Evolutionary conservation across 2,329 filamentous ascomycete species (phyloP), one percentile per base, ranked within the genome.

Genomic region (Zymoseptoria ardabiliae): DNA sequence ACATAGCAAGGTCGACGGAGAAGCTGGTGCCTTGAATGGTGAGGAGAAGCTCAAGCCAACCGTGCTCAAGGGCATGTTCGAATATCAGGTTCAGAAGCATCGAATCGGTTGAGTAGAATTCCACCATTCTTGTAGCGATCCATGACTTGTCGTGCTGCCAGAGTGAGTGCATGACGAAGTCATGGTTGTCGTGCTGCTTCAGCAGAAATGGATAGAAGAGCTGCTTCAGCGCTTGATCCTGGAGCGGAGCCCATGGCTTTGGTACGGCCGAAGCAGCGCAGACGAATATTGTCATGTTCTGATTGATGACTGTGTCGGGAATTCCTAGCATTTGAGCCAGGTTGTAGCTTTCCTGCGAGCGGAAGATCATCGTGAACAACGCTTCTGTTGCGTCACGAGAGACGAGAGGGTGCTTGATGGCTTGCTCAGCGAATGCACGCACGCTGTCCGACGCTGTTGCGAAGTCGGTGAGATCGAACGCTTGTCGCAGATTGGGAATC

Each of bases 141-240:
- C 91, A 97, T 20, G 87, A 82, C 65, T 87, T 89, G 71, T 97
- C 91, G 71, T 94, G 91, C 66, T 88, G 87, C 92, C 93, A 97
- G 5, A 96, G 78, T 60, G 91, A 92, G 70, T 96, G 88, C 59
- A 99, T 82, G 13, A 96, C 93, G 63, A 97, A 95, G 65, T 92
- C 87, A 72, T 90, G 89, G 58, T 92, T 85, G 4, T 86, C 82
- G 10, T 91, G 85, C 58, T 86, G 83, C 73, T 92, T 92, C 69
- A 86, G 83, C 25, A 97, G 80, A 71, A 96, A 97, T 10, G 89
- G 88, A 55, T 90, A 86, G 67, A 97, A 93, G 1, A 93, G 78
- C 13, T 89, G 88, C 61, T 84, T 86, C 25, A 92, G 75, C 0
- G 89, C 91, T 58, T 92, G 88, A 35, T 86, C 82, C 23, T 90